Conservation (phyloP, 208 protist genomes). For the Crithidia acanthocephali region DNA sequence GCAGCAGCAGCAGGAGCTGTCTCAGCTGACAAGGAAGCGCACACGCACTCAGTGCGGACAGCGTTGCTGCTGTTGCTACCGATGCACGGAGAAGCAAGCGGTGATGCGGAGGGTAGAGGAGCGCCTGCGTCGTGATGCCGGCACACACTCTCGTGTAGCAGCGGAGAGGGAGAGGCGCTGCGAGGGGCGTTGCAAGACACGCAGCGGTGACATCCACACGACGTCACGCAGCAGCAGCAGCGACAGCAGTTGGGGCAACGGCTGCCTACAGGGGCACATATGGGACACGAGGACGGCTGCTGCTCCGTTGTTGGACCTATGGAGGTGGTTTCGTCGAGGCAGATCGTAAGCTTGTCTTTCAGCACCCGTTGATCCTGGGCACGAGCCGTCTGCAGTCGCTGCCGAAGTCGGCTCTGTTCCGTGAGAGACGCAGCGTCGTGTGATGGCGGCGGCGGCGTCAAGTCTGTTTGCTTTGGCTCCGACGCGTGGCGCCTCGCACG, state of each 20-base stretch:
- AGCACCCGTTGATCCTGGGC: slow-evolving; percentile 3
- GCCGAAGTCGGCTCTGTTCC: slow-evolving; percentile 13
- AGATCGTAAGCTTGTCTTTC: not conserved
- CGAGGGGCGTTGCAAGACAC: too few species aligned
- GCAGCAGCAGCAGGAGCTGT: too few species aligned
- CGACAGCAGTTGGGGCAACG: not conserved
- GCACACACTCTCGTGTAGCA: not conserved
- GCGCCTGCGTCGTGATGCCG: slow-evolving; percentile 2
- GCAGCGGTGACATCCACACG: too few species aligned
- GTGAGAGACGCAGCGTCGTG: not conserved
- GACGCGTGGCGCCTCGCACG: not conserved
- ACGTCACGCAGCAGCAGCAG: not conserved
- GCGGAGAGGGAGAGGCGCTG: not conserved
- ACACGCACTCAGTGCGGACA: too few species aligned
- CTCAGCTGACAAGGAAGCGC: too few species aligned
- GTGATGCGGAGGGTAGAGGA: not conserved
- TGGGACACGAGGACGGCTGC: not conserved
- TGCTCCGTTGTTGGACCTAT: not conserved
- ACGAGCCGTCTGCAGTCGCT: slow-evolving; percentile 6
- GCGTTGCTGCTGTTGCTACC: too few species aligned
- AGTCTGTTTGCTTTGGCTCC: not conserved
- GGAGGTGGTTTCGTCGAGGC: not conserved
- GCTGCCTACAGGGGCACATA: too few species aligned
- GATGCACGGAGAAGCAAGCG: not conserved
- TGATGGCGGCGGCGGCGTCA: not conserved